Evolutionary conservation across 2,329 filamentous ascomycete species (phyloP), one percentile per base, ranked within the genome.

Genomic region (Aspergillus cejpii): DNA sequence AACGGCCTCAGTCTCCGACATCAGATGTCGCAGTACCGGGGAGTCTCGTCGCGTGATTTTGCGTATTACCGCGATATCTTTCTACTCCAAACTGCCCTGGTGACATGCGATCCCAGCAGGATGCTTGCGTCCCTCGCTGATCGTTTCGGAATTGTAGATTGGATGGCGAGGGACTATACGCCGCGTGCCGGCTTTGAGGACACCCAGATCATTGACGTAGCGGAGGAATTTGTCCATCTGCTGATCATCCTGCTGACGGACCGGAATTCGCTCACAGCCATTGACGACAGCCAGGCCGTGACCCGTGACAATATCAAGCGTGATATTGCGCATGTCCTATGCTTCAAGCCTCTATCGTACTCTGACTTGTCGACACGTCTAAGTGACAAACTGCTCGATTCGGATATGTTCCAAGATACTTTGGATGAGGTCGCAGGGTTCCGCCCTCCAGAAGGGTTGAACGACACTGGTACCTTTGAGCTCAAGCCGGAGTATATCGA

Each of bases 1-100:
- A 98, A 98, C 62, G 92, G 92, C 2, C 88, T 98, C 61, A 97
- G 91, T 58, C 77, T 98, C 41, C 82, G 91, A 29, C 92, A 98
- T 64, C 92, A 98, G 67, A 92, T 94, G 63, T 85, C 85, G 41
- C 92, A 90, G 14, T 98, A 98, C 63, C 83, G 89, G 12, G 90
- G 88, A 31, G 88, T 96, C 11, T 81, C 82, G 8, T 87, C 94
- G 59, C 78, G 92, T 53, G 92, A 98, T 65, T 86, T 96, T 15
- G 89, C 88, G 1, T 91, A 96, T 59, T 91, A 96, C 58, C 81
- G 92, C 47, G 94, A 98, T 61, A 86, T 98, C 36, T 94, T 97
- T 65, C 78, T 98, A 39, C 70, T 98, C 11, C 92, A 98, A 63
- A 89, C 88, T 10, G 90, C 90, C 3, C 74, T 97, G 62, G 88